Percentiles rank a stretch among this genome's conserved stretches.
Conservation (phyloP, 139 green algal species). For the Chlamydomonas asymmetrica region DNA sequence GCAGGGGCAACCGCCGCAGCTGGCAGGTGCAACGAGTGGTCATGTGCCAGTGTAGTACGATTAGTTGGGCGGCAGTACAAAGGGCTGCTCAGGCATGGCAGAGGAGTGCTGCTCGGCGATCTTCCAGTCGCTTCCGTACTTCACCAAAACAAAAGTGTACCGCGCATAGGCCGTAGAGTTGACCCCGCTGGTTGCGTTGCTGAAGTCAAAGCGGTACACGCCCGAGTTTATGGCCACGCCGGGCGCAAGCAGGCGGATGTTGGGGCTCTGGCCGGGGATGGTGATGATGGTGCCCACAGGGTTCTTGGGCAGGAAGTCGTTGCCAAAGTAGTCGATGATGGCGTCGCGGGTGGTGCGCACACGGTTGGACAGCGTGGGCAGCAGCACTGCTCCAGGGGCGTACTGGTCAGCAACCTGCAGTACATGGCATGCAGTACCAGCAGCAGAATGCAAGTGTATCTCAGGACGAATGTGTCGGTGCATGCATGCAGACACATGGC, state of each 20-base stretch:
- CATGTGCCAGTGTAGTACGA: no score
- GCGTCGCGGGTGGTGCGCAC: conserved; percentile 3
- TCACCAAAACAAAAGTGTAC: not conserved
- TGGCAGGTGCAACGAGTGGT: no score
- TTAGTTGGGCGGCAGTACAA: no score
- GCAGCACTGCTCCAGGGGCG: conserved; percentile 15
- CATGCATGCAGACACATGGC: no score
- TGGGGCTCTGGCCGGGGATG: not conserved
- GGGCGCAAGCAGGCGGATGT: conserved; percentile 6
- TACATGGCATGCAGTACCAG: not conserved
- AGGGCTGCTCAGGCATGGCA: conserved; percentile 6
- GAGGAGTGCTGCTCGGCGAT: conserved; percentile 12
- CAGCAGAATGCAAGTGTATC: no score
- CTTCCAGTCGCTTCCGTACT: not conserved
- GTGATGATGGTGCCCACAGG: not conserved
- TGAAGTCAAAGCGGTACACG: not conserved
- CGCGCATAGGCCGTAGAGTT: not conserved
- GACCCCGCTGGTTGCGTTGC: not conserved
- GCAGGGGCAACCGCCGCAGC: no score
- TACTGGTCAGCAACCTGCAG: not conserved
- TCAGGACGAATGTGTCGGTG: no score
- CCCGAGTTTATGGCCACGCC: not conserved
- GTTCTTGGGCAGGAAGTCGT: conserved; percentile 13
- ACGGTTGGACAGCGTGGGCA: conserved; percentile 5
- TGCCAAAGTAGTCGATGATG: conserved; percentile 9